Conservation (phyloP, 208 protist species). For the Leishmania braziliensis region DNA sequence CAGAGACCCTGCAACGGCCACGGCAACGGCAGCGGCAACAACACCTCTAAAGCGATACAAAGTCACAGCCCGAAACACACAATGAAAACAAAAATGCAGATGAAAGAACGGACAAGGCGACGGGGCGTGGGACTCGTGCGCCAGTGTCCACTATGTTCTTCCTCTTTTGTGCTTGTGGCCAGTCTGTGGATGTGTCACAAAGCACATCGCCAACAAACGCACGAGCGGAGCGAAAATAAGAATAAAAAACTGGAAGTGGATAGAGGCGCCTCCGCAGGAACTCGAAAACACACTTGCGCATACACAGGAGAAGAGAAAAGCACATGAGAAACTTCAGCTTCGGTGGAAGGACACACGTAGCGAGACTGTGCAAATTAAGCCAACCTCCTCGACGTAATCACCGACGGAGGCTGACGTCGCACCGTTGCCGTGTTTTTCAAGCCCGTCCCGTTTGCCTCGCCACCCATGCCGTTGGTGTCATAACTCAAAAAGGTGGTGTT, state of each 20-base stretch:
- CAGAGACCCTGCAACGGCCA: background rate
- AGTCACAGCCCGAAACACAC: background rate
- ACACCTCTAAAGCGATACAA: background rate
- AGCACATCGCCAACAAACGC: background rate
- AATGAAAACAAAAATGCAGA: background rate
- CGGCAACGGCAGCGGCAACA: background rate
- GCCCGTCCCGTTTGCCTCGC: conserved; percentile 15
- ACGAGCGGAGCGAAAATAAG: background rate
- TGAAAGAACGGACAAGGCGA: background rate
- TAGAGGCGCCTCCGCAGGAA: background rate
- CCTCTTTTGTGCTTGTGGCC: background rate
- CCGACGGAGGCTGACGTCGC: conserved; percentile 50
- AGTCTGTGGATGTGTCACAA: background rate
- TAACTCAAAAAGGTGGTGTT: conserved; percentile 28
- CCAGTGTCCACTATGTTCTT: background rate
- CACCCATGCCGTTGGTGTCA: conserved; percentile 13
- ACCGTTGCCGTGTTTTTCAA: conserved; percentile 29
- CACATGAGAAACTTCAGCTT: background rate
- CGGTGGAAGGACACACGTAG: background rate
- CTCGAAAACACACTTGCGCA: background rate
- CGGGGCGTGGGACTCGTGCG: background rate
- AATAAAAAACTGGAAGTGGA: background rate
- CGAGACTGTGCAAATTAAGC: conserved; percentile 1
- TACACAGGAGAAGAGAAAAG: background rate
- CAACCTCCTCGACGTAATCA: conserved; percentile 50